Evolutionary conservation across 169 alveolate genomes (phyloP).

Genomic region (Plasmodium blacklocki): DNA sequence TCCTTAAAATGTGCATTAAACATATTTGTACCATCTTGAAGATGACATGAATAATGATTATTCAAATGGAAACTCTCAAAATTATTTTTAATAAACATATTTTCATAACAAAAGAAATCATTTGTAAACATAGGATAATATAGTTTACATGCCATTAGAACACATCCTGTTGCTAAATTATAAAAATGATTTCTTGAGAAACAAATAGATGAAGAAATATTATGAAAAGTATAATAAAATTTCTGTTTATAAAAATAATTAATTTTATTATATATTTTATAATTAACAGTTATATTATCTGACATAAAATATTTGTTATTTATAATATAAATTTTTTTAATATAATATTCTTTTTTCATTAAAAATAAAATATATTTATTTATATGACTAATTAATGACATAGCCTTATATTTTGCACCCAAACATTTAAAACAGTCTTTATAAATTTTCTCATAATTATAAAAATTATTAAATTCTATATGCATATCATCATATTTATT

Average conservation of each 20-base stretch:
- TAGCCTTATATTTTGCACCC: not conserved
- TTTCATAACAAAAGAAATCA: slow-evolving; percentile 39
- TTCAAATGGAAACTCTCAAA: slow-evolving; percentile 31
- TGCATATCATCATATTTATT: slow-evolving; percentile 67
- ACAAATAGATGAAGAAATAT: not conserved
- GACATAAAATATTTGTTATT: slow-evolving; percentile 14
- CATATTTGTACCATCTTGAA: slow-evolving; percentile 9
- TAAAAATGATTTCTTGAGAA: slow-evolving; percentile 14
- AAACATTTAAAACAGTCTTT: slow-evolving; percentile 12
- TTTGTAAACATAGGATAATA: slow-evolving; percentile 42
- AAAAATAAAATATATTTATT: slow-evolving; percentile 30
- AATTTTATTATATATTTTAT: slow-evolving; percentile 46
- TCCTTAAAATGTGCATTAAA: slow-evolving; percentile 13
- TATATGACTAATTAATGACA: not conserved
- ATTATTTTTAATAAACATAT: slow-evolving; percentile 18
- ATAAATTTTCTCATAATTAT: slow-evolving; percentile 26
- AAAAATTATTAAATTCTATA: slow-evolving; percentile 35
- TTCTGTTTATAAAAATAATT: slow-evolving; percentile 66
- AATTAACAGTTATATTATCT: slow-evolving; percentile 14
- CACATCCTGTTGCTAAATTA: slow-evolving; percentile 54
- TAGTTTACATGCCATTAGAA: slow-evolving; percentile 36
- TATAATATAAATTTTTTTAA: slow-evolving; percentile 36
- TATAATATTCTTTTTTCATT: slow-evolving; percentile 55
- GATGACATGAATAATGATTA: slow-evolving; percentile 59
- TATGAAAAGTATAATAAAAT: slow-evolving; percentile 41